Conservation (phyloP, 208 protist species). For the Blechomonas ayalai region DNA sequence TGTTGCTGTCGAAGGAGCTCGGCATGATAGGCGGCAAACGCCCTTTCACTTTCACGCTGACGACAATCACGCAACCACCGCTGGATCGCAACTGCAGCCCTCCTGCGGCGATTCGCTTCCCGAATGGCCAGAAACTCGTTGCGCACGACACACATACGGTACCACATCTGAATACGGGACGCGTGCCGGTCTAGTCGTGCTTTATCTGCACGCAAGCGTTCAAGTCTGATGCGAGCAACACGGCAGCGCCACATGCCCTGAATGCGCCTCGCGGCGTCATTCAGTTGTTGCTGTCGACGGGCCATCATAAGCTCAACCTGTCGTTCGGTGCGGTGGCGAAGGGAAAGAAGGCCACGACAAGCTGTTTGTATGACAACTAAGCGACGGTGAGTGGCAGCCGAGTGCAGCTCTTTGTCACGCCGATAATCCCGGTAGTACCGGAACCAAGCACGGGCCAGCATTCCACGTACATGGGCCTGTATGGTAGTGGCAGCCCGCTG, state of each 20-base stretch:
- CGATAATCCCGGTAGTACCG: slow-evolving; percentile 72
- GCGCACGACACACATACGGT: slow-evolving; percentile 41
- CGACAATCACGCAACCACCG: slow-evolving; percentile 38
- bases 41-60: slow-evolving; percentile 40
- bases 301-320: slow-evolving; percentile 14
- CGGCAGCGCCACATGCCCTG: slow-evolving; percentile 72
- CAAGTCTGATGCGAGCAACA: slow-evolving; percentile 42
- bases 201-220: slow-evolving; percentile 57
- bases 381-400: slow-evolving; percentile 46
- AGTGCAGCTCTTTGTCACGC: slow-evolving; percentile 60
- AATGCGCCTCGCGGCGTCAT: slow-evolving; percentile 39
- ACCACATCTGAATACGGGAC: slow-evolving; percentile 55
- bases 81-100: slow-evolving; percentile 49
- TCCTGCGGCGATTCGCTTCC: slow-evolving; percentile 25
- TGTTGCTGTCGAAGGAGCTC: slow-evolving; percentile 37
- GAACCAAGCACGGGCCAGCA: slow-evolving; percentile 80
- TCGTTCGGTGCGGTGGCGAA: slow-evolving; percentile 19
- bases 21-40: slow-evolving; percentile 61
- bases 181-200: slow-evolving; percentile 31
- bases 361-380: slow-evolving; percentile 59
- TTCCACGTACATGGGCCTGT: slow-evolving; percentile 70
- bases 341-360: slow-evolving; percentile 28
- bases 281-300: slow-evolving; percentile 16
- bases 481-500: slow-evolving; percentile 56
- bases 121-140: slow-evolving; percentile 35